Evolutionary conservation across 768 basidiomycete species (phyloP).

Genomic region (Royoungia palumana): DNA sequence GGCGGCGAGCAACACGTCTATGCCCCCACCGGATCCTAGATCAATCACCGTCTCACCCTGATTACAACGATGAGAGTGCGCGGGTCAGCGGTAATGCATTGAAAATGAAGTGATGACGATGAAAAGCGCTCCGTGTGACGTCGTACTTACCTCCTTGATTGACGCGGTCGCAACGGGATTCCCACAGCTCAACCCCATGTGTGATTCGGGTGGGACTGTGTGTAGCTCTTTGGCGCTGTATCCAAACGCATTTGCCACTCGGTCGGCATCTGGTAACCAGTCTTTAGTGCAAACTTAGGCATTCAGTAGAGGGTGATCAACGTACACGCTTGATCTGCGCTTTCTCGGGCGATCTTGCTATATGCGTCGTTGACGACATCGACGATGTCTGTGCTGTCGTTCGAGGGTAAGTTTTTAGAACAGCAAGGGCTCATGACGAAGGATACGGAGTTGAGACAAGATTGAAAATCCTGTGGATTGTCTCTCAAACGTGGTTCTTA

Average conservation of each 20-base stretch:
- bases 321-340: constrained; percentile 13
- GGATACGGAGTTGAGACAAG: too few species aligned
- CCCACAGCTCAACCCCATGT: constrained; percentile 54
- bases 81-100: neutral
- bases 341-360: neutral
- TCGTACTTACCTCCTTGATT: constrained; percentile 45
- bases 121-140: too few species aligned
- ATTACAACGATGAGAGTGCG: neutral
- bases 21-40: constrained; percentile 55
- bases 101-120: too few species aligned
- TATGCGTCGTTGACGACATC: too few species aligned
- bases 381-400: too few species aligned
- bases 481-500: too few species aligned
- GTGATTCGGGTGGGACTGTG: constrained; percentile 40
- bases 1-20: constrained; percentile 55
- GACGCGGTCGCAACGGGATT: constrained; percentile 47
- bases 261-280: too few species aligned
- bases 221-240: constrained; percentile 34
- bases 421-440: too few species aligned
- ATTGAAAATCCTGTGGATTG: too few species aligned
- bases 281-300: too few species aligned
- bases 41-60: constrained; percentile 58
- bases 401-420: too few species aligned
- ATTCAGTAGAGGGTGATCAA: neutral
- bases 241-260: too few species aligned